Percentiles rank a stretch among this genome's conserved stretches.
Conservation (phyloP, 1,284 basidiomycete species). For the Ustilago bromivora region DNA sequence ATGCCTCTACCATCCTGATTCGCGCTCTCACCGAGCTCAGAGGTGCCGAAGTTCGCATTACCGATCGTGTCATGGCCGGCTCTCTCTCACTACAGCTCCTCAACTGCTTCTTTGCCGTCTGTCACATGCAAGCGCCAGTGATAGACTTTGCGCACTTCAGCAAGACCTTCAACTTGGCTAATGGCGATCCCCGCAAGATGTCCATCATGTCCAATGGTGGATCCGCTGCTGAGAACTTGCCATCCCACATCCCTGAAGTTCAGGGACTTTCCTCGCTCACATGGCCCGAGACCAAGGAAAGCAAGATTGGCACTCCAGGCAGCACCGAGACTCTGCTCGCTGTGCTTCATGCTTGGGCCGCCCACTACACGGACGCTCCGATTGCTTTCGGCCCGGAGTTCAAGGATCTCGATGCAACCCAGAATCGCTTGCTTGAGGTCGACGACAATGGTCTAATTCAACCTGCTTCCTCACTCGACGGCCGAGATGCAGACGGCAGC, state of each 20-base stretch:
- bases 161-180: slow-evolving; percentile 61
- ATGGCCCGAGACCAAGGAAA: slow-evolving; percentile 48
- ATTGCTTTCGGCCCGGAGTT: slow-evolving; percentile 57
- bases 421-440: slow-evolving; percentile 33
- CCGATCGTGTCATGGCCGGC: slow-evolving; percentile 55
- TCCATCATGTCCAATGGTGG: slow-evolving; percentile 63
- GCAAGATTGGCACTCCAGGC: slow-evolving; percentile 58
- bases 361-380: slow-evolving; percentile 61
- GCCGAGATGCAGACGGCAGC: slow-evolving; percentile 17
- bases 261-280: slow-evolving; percentile 28
- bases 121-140: slow-evolving; percentile 62
- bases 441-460: slow-evolving; percentile 35
- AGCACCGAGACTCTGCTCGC: slow-evolving; percentile 60
- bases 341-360: slow-evolving; percentile 62
- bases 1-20: slow-evolving; percentile 41
- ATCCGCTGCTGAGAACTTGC: slow-evolving; percentile 38
- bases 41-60: slow-evolving; percentile 49
- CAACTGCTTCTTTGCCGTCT: slow-evolving; percentile 62
- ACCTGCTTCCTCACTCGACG: slow-evolving; percentile 9
- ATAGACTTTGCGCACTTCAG: slow-evolving; percentile 62
- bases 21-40: slow-evolving; percentile 45
- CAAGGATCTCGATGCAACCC: slow-evolving; percentile 30
- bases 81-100: slow-evolving; percentile 58
- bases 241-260: slow-evolving; percentile 33
- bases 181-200: slow-evolving; percentile 62